phyloP scores from a whole-genome alignment of 1,284 basidiomycete species.

The Inonotus hispidus region DNA sequence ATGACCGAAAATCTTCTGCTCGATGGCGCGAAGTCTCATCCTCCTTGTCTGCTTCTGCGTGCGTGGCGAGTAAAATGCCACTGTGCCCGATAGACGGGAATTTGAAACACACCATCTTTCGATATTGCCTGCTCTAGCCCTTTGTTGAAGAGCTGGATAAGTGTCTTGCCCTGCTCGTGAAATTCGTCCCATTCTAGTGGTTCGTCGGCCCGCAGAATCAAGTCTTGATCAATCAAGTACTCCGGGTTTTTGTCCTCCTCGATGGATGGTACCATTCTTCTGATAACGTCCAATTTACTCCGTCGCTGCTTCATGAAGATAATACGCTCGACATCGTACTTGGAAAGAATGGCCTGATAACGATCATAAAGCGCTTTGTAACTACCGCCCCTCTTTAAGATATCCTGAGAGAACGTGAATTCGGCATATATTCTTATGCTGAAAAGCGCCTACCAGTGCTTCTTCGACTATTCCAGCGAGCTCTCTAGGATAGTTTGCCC shows the following conservation, averaged over 20 bases:
- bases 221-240: neutral
- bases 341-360: neutral
- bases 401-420: neutral
- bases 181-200: neutral
- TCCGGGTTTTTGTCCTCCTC: neutral
- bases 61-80: neutral
- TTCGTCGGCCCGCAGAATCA: neutral
- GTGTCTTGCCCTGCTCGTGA: neutral
- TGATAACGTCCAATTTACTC: neutral
- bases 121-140: neutral
- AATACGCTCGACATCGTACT: neutral
- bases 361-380: neutral
- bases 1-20: neutral
- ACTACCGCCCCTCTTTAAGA: constrained; percentile 7
- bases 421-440: neutral
- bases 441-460: constrained; percentile 17
- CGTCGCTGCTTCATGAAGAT: neutral
- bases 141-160: constrained; percentile 5
- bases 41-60: neutral
- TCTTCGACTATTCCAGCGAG: constrained; percentile 22
- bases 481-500: constrained; percentile 9
- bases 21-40: neutral
- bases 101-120: neutral
- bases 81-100: no score
- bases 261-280: neutral